These are phyloP conservation scores for Domatiomyces catenatus DNA, from an alignment of 2,329 filamentous ascomycete genomes.

Conservation along the genomic window DNA sequence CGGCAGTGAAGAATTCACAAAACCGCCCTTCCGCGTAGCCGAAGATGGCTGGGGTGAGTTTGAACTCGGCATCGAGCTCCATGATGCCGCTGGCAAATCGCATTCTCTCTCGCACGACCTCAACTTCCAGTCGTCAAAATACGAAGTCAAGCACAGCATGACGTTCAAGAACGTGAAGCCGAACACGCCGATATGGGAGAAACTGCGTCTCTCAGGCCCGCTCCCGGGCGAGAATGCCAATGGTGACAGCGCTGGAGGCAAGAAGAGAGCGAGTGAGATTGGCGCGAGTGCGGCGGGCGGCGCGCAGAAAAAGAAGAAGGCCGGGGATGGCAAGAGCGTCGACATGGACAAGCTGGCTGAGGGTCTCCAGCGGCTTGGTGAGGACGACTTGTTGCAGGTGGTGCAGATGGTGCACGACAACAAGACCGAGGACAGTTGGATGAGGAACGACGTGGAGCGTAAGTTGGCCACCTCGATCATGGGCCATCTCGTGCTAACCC, in stretches of 20 bases:
- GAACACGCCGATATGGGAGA: conserved; percentile 55
- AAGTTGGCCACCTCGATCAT: conserved; percentile 26
- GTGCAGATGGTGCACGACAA: conserved; percentile 98
- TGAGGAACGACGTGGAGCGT: conserved; percentile 94
- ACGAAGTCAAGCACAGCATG: conserved; percentile 68
- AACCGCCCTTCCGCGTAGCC: conserved; percentile 71
- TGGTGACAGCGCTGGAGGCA: conserved; percentile 42
- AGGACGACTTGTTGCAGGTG: conserved; percentile 86
- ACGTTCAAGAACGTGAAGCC: conserved; percentile 79
- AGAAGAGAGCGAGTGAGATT: conserved; percentile 37
- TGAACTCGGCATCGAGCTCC: conserved; percentile 76
- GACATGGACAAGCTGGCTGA: conserved; percentile 98
- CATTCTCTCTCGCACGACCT: conserved; percentile 71
- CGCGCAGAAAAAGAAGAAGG: conserved; percentile 58
- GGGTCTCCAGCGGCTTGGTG: conserved; percentile 69
- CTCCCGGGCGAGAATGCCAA: conserved; percentile 52
- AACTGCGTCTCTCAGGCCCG: conserved; percentile 69
- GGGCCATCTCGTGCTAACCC: conserved; percentile 1
- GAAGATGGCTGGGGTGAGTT: conserved; percentile 99
- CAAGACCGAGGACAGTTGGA: conserved; percentile 86
- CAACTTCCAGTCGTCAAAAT: conserved; percentile 69
- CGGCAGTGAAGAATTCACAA: conserved; percentile 49
- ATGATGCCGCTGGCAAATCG: conserved; percentile 67
- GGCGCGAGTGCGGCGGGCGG: conserved; percentile 39
- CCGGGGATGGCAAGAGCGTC: conserved; percentile 46